phyloP scores from a whole-genome alignment of 306 rosid species.

The Castanea crenata region DNA sequence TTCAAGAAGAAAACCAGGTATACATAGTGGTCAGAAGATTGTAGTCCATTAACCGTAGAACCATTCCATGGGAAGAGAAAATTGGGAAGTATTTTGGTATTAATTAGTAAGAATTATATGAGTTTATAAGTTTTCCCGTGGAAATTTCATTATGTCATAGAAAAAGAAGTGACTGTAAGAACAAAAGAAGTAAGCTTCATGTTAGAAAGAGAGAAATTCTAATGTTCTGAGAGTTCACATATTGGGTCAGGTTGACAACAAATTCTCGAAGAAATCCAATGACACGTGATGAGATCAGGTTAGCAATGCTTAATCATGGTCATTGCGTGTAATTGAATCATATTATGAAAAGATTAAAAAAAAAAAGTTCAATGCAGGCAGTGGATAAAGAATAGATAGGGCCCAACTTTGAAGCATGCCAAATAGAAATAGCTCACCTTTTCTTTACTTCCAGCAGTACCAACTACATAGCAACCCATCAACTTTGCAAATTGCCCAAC shows the following conservation, averaged over 20 bases:
- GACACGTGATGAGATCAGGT: neutral
- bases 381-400: neutral
- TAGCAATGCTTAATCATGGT: neutral
- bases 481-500: constrained; percentile 31
- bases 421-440: neutral
- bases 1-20: neutral
- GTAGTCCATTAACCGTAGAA: neutral
- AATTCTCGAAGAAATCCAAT: neutral
- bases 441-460: neutral
- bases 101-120: neutral
- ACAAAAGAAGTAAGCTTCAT: neutral
- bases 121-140: neutral
- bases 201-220: neutral
- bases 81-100: neutral
- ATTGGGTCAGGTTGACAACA: neutral
- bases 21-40: neutral
- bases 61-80: neutral
- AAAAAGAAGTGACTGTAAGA: neutral
- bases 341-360: neutral
- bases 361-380: too few species aligned
- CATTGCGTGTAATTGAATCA: neutral
- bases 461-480: constrained; percentile 3
- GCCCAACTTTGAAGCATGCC: neutral
- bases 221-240: neutral
- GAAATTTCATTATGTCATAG: too few species aligned